These are phyloP conservation scores for Nannochloropsis salina DNA, from an alignment of 108 stramenopile species.

Conservation along the genomic window DNA sequence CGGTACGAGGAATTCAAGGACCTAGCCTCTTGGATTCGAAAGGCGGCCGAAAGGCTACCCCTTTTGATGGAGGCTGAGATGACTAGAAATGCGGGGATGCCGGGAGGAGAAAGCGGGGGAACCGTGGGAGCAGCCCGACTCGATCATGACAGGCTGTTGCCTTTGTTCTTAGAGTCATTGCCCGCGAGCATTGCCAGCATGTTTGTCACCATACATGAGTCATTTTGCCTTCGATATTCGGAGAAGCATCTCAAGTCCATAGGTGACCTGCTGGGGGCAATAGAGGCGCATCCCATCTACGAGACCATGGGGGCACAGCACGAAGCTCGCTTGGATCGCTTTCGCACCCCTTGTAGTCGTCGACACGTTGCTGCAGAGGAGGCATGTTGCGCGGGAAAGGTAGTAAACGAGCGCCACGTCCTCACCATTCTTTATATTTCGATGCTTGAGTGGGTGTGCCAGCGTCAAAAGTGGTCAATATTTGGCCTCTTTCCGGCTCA, in stretches of 20 bases:
- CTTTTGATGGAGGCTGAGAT: background rate
- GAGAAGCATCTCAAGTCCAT: constrained; percentile 5
- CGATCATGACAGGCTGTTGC: background rate
- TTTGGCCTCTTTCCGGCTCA: background rate
- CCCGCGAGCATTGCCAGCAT: constrained; percentile 7
- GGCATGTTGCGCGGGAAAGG: constrained; percentile 5
- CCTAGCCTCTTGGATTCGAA: background rate
- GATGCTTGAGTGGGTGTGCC: background rate
- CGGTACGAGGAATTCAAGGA: constrained; percentile 31
- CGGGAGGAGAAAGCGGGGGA: background rate
- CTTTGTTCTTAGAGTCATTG: background rate
- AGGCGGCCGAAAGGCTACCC: background rate
- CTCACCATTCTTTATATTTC: constrained; percentile 13
- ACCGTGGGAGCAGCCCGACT: background rate
- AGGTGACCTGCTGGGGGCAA: background rate
- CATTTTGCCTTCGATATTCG: background rate
- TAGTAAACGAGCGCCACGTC: background rate
- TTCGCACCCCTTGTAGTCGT: background rate
- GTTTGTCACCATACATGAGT: background rate
- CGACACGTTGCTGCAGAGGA: background rate
- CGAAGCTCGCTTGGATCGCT: background rate
- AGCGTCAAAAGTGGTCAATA: background rate
- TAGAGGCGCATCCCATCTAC: constrained; percentile 19
- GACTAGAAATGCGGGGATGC: background rate
- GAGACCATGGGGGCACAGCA: constrained; percentile 8